Evolutionary conservation across 306 rosid genomes (phyloP), one percentile per base, ranked within the genome.

Genomic region (Lotus japonicus): DNA sequence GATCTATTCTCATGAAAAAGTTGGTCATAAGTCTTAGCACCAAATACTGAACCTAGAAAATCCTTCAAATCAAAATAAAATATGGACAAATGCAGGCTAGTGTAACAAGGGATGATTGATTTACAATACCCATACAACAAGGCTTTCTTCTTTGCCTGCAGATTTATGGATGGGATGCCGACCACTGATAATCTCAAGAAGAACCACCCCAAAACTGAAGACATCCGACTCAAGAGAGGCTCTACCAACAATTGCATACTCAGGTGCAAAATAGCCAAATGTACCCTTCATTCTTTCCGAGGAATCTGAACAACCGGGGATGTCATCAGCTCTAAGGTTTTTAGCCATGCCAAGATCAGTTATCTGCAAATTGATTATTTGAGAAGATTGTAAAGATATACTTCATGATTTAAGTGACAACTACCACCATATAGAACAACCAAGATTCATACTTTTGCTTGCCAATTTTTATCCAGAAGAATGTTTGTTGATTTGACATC

Each of bases 191-290:
- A 94, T 95, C 85, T 94, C 97, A 64, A 94, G 99, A 74, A 94
- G 96, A 80, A 94, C 99, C 58, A 94, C 99, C 3, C 99, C 99
- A 23, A 94, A 94, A 67, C 99, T 94, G 77, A 90, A 94, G 59
- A 94, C 96, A 54, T 94, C 99, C 0, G 99, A 94, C 71, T 90
- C 89, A 31, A 84, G 85, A 81, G 99, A 94, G 44, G 92, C 85
- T 85, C 85, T 85, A 58, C 99, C 99, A 74, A 85, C 67, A 58
- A 90, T 88, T 14, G 95, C 97, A 85, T 88, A 86, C 88, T 94
- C 99, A 5, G 99, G 99, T 46, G 99, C 99, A 82, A 94, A 94
- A 81, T 94, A 94, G n/a, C 99, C 99, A 80, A 94, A 94, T 73
- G 99, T 94, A 58, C 99, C 97, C 56, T 94, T 92, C 96, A 90